Evolutionary conservation across 2,329 filamentous ascomycete species (phyloP), one percentile per base, ranked within the genome.

Genomic region (Penicillium vulpinum): DNA sequence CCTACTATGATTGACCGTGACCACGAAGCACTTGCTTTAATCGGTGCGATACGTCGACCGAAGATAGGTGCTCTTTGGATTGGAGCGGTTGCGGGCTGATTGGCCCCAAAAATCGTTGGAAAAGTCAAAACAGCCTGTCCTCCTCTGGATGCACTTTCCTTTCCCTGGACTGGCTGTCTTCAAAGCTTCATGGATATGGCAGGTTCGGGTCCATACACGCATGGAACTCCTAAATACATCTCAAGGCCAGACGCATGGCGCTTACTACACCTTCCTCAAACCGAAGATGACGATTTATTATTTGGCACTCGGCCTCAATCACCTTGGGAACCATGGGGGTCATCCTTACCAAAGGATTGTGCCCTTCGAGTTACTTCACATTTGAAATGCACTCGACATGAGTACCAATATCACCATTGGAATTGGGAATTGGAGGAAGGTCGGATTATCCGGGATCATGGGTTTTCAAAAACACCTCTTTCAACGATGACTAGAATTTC

Each of bases 111-210:
- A 28, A 56, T 62, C 4, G 9, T 63, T 38, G 1, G 43, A 8
- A 51, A 31, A 4, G 46, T 56, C 0, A 36, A 11, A 16, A 18
- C 11, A 43, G 57, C 50, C 11, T 21, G 16, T 2, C 57, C 56
- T 10, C 59, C 61, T n/a, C 11, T 62, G 7, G 54, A 63, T 16
- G 22, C 31, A 26, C 4, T 45, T 33, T 54, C 24, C 2, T 61
- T 47, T 41, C 22, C 59, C 9, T 62, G 61, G 61, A 63, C 59
- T 29, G 58, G 58, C 11, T 46, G 28, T 28, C 47, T 51, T 8
- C 61, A 63, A 47, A 50, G 48, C 22, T 62, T 62, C 29, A 58
- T 62, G 53, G 56, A 65, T 38, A 9, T 51, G 41, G 3, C 56
- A 15, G 58, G 61, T 6, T 40, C 28, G 0, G 60, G 61, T 22